Percentiles rank a stretch among this genome's conserved stretches.
phyloP scores from a whole-genome alignment of 2,329 filamentous ascomycete species.

The Neobulgaria alba region DNA sequence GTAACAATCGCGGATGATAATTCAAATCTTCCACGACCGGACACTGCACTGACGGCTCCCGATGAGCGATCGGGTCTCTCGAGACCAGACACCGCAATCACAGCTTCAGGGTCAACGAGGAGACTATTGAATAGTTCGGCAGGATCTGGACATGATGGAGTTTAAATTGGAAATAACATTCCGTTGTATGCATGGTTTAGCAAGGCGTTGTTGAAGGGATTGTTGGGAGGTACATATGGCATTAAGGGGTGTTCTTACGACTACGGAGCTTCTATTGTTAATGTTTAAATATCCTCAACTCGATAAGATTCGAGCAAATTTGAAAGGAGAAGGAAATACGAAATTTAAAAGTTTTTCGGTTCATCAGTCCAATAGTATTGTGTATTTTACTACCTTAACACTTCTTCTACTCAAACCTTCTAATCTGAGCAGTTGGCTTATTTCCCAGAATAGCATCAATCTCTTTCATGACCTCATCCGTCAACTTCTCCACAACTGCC shows the following conservation, averaged over 20 bases:
- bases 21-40: slow-evolving; percentile 11
- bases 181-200: background rate
- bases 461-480: slow-evolving; percentile 48
- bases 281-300: background rate
- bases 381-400: no score
- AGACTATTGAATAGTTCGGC: slow-evolving; percentile 4
- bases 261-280: background rate
- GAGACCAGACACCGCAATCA: background rate
- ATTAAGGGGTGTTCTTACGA: background rate
- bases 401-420: slow-evolving; percentile 6
- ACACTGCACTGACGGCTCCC: slow-evolving; percentile 9
- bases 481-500: slow-evolving; percentile 45
- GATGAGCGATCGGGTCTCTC: slow-evolving; percentile 3
- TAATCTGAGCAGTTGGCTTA: slow-evolving; percentile 38
- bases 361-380: no score
- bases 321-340: no score
- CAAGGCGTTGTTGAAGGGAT: background rate
- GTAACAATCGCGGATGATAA: slow-evolving; percentile 7
- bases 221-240: background rate
- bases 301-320: no score
- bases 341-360: no score
- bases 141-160: background rate
- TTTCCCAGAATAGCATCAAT: slow-evolving; percentile 52
- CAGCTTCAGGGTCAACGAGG: slow-evolving; percentile 4
- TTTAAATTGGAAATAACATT: background rate